Evolutionary conservation across 495 filamentous ascomycete genomes (phyloP).

Genomic region (Lepidopterella palustris): DNA sequence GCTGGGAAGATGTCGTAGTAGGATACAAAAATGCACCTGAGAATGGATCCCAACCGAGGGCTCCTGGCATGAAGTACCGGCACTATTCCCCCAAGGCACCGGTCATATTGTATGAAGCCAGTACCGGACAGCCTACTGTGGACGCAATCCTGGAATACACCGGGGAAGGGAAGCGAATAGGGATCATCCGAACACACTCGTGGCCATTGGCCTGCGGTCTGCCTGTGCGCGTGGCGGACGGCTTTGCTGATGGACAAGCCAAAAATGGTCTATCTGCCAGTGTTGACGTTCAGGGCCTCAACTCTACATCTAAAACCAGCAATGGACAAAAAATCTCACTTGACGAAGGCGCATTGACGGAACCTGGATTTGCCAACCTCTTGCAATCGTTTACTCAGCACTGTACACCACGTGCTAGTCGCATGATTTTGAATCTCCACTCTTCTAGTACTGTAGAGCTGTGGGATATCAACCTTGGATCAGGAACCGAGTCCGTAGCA

Average conservation of each 20-base stretch:
- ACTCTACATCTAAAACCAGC: background rate
- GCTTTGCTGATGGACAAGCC: background rate
- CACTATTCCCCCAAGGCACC: constrained; percentile 91
- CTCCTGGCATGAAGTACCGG: constrained; percentile 98
- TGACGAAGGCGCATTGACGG: background rate
- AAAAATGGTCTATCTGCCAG: background rate
- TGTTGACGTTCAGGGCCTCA: background rate
- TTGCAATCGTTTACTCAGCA: constrained; percentile 16
- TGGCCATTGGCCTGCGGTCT: constrained; percentile 28
- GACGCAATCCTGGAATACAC: constrained; percentile 26
- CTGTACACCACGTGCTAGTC: constrained; percentile 15
- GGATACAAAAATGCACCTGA: constrained; percentile 67
- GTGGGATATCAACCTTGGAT: constrained; percentile 59
- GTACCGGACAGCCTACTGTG: constrained; percentile 34
- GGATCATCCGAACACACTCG: constrained; percentile 35
- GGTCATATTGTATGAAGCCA: constrained; percentile 72
- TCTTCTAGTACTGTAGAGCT: constrained; percentile 2
- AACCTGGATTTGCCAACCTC: constrained; percentile 12
- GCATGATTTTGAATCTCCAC: background rate
- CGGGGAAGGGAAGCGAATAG: constrained; percentile 30
- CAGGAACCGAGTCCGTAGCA: constrained; percentile 64
- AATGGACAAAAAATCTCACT: background rate
- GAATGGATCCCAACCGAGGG: constrained; percentile 55
- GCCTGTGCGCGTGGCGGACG: background rate
- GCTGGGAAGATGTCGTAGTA: constrained; percentile 71